These are phyloP conservation scores for Agastache rugosa DNA, from an alignment of 257 asterid genomes.

Conservation along the genomic window DNA sequence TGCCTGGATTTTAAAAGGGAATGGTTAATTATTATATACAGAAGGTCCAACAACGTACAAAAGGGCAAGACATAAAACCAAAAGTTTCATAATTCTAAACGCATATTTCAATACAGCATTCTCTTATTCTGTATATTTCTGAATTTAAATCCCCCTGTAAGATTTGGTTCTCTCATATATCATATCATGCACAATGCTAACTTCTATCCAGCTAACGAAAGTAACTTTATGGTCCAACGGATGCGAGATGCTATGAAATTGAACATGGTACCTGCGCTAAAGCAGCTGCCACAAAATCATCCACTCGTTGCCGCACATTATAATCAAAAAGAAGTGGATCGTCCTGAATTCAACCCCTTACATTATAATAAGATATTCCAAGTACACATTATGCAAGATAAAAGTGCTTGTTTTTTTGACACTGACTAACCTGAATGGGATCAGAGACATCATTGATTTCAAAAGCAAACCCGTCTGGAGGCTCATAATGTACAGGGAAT, in stretches of 20 bases:
- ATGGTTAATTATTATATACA: constrained; percentile 25
- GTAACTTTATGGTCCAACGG: constrained; percentile 21
- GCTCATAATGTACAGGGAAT: constrained; percentile 71
- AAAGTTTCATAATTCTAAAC: constrained; percentile 18
- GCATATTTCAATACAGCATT: constrained; percentile 16
- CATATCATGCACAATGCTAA: constrained; percentile 10
- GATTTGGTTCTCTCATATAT: not conserved
- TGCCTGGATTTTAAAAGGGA: constrained; percentile 52
- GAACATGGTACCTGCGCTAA: constrained; percentile 57
- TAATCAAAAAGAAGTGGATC: constrained; percentile 74
- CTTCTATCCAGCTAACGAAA: constrained; percentile 19
- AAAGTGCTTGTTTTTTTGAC: constrained; percentile 8
- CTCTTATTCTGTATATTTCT: constrained; percentile 20
- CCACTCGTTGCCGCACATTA: constrained; percentile 73
- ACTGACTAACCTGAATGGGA: constrained; percentile 69
- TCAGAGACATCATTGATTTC: constrained; percentile 74
- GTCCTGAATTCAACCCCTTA: constrained; percentile 53
- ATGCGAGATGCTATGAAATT: constrained; percentile 25
- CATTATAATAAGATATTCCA: constrained; percentile 31
- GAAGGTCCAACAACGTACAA: constrained; percentile 10
- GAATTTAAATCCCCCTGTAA: not conserved
- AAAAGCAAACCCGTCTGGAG: constrained; percentile 79
- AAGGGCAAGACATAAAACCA: constrained; percentile 17
- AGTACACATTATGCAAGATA: constrained; percentile 30
- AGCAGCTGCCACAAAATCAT: constrained; percentile 84